Base-by-base conservation (phyloP, 2,329 filamentous ascomycete genomes). In the Cercospora janseana region DNA sequence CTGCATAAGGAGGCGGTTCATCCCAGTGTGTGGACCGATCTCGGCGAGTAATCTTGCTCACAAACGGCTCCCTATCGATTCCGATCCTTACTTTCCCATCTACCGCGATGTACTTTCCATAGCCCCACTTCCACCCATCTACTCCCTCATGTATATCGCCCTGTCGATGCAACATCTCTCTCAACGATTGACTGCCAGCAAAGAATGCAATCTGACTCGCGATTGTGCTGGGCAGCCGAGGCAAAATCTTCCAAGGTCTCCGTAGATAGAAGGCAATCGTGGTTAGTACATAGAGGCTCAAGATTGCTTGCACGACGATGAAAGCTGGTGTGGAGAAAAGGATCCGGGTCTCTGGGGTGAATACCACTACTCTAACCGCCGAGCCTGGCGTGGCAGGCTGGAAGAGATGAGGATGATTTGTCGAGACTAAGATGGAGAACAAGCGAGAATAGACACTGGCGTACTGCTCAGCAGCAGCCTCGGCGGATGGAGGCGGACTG, bases 151-250 rank as follows among this genome's bases (percentile, higher is more conserved):
- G 12, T 9, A 10, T 5, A 4, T 24, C 24, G 3, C 37, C 24
- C 18, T 23, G 21, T 12, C 40, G 10, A 9, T 60, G 8, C 12
- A 20, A 26, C 51, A 71, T 59, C 23, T 75, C 74, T 10, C 65
- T 49, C 0, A 77, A 56, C 0, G 74, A 69, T 0, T 68, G 58
- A 47, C 78, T 79, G 0, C 76, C 72, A 0, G 76, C 74, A 2
- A 79, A 68, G 29, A 75, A 75, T 0, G 74, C 70, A 0, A 82
- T 61, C 0, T 76, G 53, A 0, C 76, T 73, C 0, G 71, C 79
- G 0, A 82, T 66, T 0, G 70, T 76, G 0, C 75, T 78, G 0
- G 80, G 80, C 62, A 83, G 66, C 0, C 76, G 66, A 0, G 78
- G 73, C 0, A 83, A 65, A 15, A 76, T 73, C 2, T 67, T 66